phyloP scores from a whole-genome alignment of 768 basidiomycete species.

The Lentinula raphanica region DNA sequence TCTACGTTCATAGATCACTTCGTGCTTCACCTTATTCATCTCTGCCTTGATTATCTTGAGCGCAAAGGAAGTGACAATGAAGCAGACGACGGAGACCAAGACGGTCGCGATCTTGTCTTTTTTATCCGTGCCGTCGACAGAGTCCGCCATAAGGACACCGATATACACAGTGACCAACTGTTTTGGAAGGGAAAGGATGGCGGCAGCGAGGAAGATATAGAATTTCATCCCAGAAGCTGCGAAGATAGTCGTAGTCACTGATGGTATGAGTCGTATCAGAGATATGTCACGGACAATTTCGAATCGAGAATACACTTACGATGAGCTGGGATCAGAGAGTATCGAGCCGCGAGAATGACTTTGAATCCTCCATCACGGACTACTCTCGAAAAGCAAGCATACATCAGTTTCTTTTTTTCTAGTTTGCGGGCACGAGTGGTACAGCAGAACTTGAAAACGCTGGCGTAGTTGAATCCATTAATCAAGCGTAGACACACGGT shows the following conservation, averaged over 20 bases:
- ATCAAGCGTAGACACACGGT: not conserved
- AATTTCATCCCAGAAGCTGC: conserved; percentile 27
- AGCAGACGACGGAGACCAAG: not conserved
- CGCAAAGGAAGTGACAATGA: not conserved
- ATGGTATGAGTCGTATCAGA: conserved; percentile 13
- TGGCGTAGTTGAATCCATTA: conserved; percentile 12
- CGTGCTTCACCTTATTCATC: not conserved
- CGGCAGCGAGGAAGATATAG: conserved; percentile 27
- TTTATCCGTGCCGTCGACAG: not conserved
- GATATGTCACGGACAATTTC: too few relatives aligned
- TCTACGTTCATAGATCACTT: conserved; percentile 4
- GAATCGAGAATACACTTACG: not conserved
- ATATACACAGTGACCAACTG: conserved; percentile 34
- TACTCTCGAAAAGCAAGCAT: conserved; percentile 34
- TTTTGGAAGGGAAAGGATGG: conserved; percentile 29
- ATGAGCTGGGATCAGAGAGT: conserved; percentile 30
- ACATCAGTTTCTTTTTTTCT: conserved; percentile 29
- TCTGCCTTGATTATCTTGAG: not conserved
- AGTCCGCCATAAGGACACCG: conserved; percentile 1
- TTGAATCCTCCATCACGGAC: conserved; percentile 66
- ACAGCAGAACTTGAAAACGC: conserved; percentile 56
- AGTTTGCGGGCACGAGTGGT: conserved; percentile 45
- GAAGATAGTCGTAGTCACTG: conserved; percentile 24
- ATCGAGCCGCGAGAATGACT: conserved; percentile 47
- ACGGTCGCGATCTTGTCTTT: not conserved